Evolutionary conservation across 2,329 filamentous ascomycete species (phyloP), one percentile per base, ranked within the genome.

Genomic region (Nemania diffusa): DNA sequence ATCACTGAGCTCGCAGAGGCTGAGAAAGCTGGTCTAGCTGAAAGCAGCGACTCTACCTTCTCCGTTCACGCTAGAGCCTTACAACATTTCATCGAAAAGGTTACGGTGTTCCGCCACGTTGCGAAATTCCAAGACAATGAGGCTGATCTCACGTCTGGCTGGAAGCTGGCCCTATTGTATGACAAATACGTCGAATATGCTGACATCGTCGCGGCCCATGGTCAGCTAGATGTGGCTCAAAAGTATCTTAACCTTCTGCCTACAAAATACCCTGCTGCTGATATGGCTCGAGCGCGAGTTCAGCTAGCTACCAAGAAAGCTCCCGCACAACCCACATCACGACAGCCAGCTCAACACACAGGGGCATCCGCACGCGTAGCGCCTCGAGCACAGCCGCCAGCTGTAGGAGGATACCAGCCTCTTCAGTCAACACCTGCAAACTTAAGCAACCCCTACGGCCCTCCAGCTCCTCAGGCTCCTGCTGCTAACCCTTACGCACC

Each of bases 131-230:
- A 92, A 74, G 96, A 99, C 77, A 80, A 82, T 8, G 94, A 97
- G 76, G 88, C 88, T 70, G 81, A 82, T 53, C 87, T 92, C 73
- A 84, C 87, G 9, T 90, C 90, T 1, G 92, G 91, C 73, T 99
- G 95, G 95, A 97, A 97, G 82, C 88, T 99, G 67, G 87, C 90
- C 42, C 85, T 90, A 2, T 84, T 99, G 60, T 99, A 99, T 79
- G 91, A 94, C 78, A 97, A 97, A 42, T 99, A 99, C 78, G 91
- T 92, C 29, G 96, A 99, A 81, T 99, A 98, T 78, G 95, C 96
- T 15, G 95, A 99, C 77, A 94, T 99, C 72, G 89, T 97, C 64
- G 94, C 96, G 53, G 90, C 93, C 6, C 93, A 97, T 76, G 96
- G 97, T 13, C 92, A 97, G 74, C 83, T 99, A 61, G 85, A 89